phyloP scores from a whole-genome alignment of 768 basidiomycete species.

The Phallus indusiatus region DNA sequence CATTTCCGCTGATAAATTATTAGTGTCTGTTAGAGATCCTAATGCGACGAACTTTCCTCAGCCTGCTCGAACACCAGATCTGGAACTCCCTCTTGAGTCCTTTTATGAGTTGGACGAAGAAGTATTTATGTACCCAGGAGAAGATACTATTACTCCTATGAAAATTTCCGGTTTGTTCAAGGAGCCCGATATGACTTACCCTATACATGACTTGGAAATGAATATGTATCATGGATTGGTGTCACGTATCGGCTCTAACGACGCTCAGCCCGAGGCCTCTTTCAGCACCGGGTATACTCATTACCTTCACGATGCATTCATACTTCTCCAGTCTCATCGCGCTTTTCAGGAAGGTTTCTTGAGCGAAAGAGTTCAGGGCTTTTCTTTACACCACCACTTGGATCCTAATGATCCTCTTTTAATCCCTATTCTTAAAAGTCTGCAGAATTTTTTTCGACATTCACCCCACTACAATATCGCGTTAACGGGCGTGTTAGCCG shows the following conservation, averaged over 20 bases:
- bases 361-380: conserved; percentile 23
- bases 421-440: conserved; percentile 54
- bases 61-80: conserved; percentile 32
- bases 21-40: conserved; percentile 61
- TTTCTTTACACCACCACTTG: conserved; percentile 56
- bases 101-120: conserved; percentile 40
- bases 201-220: conserved; percentile 81
- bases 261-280: conserved; percentile 51
- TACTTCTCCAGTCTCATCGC: conserved; percentile 54
- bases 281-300: conserved; percentile 84
- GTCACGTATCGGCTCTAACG: conserved; percentile 56
- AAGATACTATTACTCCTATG: conserved; percentile 17
- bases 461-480: conserved; percentile 82
- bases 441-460: conserved; percentile 78
- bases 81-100: neutral
- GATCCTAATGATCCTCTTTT: conserved; percentile 72
- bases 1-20: conserved; percentile 52
- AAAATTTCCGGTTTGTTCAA: conserved; percentile 13
- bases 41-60: conserved; percentile 67
- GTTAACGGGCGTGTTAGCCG: conserved; percentile 72
- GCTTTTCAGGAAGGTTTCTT: conserved; percentile 43
- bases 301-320: conserved; percentile 69
- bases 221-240: conserved; percentile 69
- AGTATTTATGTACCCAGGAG: conserved; percentile 33
- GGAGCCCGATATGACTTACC: conserved; percentile 65